These are phyloP conservation scores for Grigorovia transvaalensis DNA, from an alignment of 805 yeast genomes.

Conservation along the genomic window DNA sequence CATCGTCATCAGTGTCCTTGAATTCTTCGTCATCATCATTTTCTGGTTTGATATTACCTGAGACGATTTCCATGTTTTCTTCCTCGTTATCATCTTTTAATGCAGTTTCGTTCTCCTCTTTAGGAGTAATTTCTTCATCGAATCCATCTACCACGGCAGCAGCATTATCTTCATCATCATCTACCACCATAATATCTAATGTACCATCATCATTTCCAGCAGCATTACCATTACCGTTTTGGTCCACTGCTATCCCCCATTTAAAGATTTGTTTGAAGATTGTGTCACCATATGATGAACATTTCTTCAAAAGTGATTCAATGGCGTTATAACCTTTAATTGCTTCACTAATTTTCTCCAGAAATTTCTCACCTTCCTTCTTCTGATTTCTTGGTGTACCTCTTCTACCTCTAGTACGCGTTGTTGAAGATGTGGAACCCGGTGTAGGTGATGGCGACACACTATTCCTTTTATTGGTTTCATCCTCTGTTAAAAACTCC, in stretches of 20 bases:
- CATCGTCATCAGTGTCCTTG: neutral
- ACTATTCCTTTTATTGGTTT: slow-evolving; percentile 15
- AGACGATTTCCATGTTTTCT: neutral
- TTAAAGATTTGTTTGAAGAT: slow-evolving; percentile 62
- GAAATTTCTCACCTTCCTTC: slow-evolving; percentile 61
- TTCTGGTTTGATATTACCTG: neutral
- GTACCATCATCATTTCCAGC: slow-evolving; percentile 29
- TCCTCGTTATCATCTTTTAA: neutral
- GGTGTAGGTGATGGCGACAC: slow-evolving; percentile 2
- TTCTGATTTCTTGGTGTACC: slow-evolving; percentile 35
- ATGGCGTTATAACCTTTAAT: slow-evolving; percentile 89
- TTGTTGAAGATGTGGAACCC: slow-evolving; percentile 17
- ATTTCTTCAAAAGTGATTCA: slow-evolving; percentile 77
- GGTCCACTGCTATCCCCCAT: slow-evolving; percentile 75
- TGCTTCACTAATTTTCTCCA: slow-evolving; percentile 59
- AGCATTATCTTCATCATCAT: slow-evolving; percentile 25
- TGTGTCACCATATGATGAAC: slow-evolving; percentile 64
- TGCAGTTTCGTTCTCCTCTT: neutral
- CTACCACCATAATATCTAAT: slow-evolving; percentile 12
- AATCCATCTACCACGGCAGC: slow-evolving; percentile 23
- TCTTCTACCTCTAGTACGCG: slow-evolving; percentile 12
- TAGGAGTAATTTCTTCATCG: slow-evolving; percentile 20
- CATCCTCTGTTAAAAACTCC: slow-evolving; percentile 37
- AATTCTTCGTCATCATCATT: neutral
- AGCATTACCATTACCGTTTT: slow-evolving; percentile 37